Conservation (phyloP, 441 rosid species). For the Erodium moschatum region DNA sequence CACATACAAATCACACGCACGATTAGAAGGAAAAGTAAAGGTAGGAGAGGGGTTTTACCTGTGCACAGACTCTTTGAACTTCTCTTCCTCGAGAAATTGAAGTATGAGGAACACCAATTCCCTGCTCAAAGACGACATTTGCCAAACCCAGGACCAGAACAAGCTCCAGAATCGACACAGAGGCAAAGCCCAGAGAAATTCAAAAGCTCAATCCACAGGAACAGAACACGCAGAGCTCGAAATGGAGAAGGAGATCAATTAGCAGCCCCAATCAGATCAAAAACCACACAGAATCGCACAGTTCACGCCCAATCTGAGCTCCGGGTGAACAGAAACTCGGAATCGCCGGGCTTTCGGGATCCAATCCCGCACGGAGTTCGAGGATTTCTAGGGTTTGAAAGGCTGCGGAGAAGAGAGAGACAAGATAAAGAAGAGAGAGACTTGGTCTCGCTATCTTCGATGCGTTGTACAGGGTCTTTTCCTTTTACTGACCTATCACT, state of each 20-base stretch:
- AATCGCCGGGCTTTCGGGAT: slow-evolving; percentile 2
- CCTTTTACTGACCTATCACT: slow-evolving; percentile 44
- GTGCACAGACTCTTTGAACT: slow-evolving; percentile 64
- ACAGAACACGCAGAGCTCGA: background rate
- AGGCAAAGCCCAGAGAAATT: too few relatives aligned
- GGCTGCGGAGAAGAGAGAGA: slow-evolving; percentile 31
- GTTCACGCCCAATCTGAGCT: slow-evolving; percentile 20
- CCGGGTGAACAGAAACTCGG: background rate
- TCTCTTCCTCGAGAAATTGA: slow-evolving; percentile 79
- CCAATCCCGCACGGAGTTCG: slow-evolving; percentile 24
- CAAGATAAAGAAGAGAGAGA: slow-evolving; percentile 19
- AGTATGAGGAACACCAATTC: slow-evolving; percentile 77
- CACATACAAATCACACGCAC: too few relatives aligned
- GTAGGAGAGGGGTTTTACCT: slow-evolving; percentile 29
- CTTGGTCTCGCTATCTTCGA: slow-evolving; percentile 72
- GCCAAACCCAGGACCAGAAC: too few relatives aligned
- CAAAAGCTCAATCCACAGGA: background rate
- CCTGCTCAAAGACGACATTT: slow-evolving; percentile 59
- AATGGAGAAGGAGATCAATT: background rate
- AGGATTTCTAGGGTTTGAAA: slow-evolving; percentile 68
- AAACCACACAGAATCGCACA: background rate
- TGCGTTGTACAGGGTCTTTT: slow-evolving; percentile 51
- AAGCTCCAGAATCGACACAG: too few relatives aligned
- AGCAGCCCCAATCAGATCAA: background rate
- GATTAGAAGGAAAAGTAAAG: background rate